Conservation (phyloP, 306 rosid species). For the Ormosia emarginata region DNA sequence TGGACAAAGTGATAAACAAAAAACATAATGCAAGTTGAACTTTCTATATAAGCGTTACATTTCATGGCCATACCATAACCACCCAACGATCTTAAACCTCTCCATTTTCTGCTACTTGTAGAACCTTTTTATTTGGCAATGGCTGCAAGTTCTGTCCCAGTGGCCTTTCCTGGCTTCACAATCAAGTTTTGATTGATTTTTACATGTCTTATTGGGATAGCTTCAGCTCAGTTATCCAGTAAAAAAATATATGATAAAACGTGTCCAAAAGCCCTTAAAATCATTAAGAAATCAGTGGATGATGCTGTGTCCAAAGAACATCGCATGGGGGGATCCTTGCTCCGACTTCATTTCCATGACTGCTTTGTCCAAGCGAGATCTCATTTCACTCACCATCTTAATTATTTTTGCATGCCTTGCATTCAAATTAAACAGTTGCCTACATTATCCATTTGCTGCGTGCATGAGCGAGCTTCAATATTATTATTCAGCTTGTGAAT, state of each 20-base stretch:
- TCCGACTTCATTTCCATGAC: conserved; percentile 50
- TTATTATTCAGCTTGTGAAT: neutral
- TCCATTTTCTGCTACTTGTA: neutral
- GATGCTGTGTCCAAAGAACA: conserved; percentile 28
- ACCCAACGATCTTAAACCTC: neutral
- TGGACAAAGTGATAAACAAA: neutral
- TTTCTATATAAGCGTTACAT: conserved; percentile 16
- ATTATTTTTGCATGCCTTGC: neutral
- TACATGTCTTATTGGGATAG: conserved; percentile 17
- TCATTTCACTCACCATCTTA: neutral
- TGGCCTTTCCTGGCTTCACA: neutral
- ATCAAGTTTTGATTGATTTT: conserved; percentile 8
- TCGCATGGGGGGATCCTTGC: conserved; percentile 79
- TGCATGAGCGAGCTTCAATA: neutral
- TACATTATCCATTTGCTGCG: neutral
- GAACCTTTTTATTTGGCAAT: neutral
- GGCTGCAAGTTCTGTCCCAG: neutral
- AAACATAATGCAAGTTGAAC: neutral
- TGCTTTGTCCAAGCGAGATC: conserved; percentile 49
- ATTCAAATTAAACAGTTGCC: neutral
- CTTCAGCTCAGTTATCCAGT: conserved; percentile 37
- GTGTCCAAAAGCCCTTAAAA: conserved; percentile 16
- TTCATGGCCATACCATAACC: conserved; percentile 4
- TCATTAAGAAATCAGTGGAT: conserved; percentile 1
- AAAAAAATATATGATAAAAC: neutral